Percentiles rank a stretch among this genome's conserved stretches.
Evolutionary conservation across 2,329 filamentous ascomycete species (phyloP).

Genomic region (Penicillium sp.): DNA sequence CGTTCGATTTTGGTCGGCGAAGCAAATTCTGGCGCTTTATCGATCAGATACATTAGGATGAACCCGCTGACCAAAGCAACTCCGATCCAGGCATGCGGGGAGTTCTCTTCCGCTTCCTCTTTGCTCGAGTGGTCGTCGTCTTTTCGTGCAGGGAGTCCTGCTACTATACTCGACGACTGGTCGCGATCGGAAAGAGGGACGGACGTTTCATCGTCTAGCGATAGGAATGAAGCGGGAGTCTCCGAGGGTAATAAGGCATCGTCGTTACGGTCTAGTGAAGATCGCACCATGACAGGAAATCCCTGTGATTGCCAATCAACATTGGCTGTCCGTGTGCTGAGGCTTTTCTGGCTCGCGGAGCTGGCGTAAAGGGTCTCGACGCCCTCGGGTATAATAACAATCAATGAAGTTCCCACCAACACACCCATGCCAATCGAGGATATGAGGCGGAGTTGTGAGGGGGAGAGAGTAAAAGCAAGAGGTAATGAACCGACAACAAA

Average conservation of each 20-base stretch:
- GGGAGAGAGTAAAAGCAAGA: conserved; percentile 81
- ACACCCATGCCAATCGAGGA: conserved; percentile 93
- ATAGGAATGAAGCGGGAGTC: conserved; percentile 14
- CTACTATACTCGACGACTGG: conserved; percentile 15
- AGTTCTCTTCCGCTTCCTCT: conserved; percentile 46
- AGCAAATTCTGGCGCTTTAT: conserved; percentile 75
- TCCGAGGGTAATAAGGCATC: neutral
- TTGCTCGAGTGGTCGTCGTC: conserved; percentile 40
- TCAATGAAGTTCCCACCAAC: conserved; percentile 88
- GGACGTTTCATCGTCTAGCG: conserved; percentile 14
- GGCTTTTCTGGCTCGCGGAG: conserved; percentile 32
- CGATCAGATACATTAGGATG: conserved; percentile 94
- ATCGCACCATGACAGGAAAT: conserved; percentile 16
- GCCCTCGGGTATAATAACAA: conserved; percentile 96
- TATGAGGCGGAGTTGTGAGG: conserved; percentile 82
- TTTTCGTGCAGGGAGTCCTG: conserved; percentile 21
- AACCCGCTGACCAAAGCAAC: conserved; percentile 86
- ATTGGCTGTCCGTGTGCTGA: conserved; percentile 28
- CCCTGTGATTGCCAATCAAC: conserved; percentile 31
- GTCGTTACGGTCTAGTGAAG: conserved; percentile 2
- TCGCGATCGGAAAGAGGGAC: conserved; percentile 5
- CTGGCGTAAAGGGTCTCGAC: conserved; percentile 79
- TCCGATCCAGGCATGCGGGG: conserved; percentile 75
- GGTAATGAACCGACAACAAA: conserved; percentile 91
- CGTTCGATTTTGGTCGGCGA: conserved; percentile 65